phyloP scores from a whole-genome alignment of 2,329 filamentous ascomycete species.

The Hirsutella thompsonii region DNA sequence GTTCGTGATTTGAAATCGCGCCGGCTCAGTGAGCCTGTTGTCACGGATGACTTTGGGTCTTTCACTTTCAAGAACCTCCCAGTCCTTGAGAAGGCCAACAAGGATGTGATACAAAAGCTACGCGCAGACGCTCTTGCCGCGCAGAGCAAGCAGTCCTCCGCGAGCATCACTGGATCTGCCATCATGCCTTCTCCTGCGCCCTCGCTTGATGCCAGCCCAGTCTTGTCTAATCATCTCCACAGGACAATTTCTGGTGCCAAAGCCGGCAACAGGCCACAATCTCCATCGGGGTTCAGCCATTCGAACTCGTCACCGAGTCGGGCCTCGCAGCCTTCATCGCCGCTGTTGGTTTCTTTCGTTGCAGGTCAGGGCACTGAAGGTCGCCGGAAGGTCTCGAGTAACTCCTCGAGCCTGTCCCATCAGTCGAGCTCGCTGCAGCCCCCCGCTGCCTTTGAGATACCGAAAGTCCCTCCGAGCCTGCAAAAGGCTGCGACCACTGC shows the following conservation, averaged over 20 bases:
- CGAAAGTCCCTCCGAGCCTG: conserved; percentile 45
- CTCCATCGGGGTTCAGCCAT: conserved; percentile 69
- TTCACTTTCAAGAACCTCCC: conserved; percentile 97
- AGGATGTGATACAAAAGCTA: conserved; percentile 94
- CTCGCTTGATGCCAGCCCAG: conserved; percentile 72
- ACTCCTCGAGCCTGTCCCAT: conserved; percentile 71
- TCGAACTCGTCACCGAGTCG: conserved; percentile 79
- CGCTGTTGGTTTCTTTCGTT: conserved; percentile 91
- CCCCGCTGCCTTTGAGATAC: conserved; percentile 57
- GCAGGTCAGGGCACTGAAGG: conserved; percentile 67
- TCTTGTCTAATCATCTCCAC: conserved; percentile 68
- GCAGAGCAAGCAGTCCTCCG: conserved; percentile 38
- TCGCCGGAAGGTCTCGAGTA: conserved; percentile 83
- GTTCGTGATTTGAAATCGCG: conserved; percentile 83
- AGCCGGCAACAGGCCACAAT: conserved; percentile 64
- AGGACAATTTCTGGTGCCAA: conserved; percentile 75
- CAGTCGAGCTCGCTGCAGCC: conserved; percentile 63
- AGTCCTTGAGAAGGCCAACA: conserved; percentile 94
- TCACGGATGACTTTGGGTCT: conserved; percentile 84
- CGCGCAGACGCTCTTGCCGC: conserved; percentile 75
- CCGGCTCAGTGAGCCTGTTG: conserved; percentile 79
- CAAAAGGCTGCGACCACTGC: conserved; percentile 47
- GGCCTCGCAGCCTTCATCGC: conserved; percentile 54
- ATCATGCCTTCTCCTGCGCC: conserved; percentile 47
- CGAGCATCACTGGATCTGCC: conserved; percentile 29